phyloP scores from a whole-genome alignment of 345 rosid genomes.

The Capsella bursapastoris region DNA sequence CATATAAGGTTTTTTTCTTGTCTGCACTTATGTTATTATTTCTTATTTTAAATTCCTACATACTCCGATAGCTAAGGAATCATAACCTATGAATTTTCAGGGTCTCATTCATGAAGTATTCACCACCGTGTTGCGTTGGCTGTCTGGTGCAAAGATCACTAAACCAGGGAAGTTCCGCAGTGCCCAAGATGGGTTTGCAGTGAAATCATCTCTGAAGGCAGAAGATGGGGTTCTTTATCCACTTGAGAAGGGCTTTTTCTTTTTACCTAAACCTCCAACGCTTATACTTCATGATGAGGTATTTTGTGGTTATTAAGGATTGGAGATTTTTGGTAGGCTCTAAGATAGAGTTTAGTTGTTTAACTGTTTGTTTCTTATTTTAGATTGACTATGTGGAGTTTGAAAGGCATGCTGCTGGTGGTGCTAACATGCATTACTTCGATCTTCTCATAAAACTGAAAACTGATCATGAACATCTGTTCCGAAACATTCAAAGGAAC shows the following conservation, averaged over 20 bases:
- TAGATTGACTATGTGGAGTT: conserved; percentile 97
- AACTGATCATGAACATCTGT: conserved; percentile 96
- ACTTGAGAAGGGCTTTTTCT: conserved; percentile 97
- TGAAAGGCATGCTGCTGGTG: conserved; percentile 99
- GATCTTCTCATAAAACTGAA: conserved; percentile 91
- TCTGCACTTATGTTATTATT: conserved; percentile 5
- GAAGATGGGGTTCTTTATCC: conserved; percentile 98
- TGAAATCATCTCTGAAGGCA: conserved; percentile 95
- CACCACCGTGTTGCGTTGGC: conserved; percentile 83
- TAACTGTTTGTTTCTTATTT: conserved; percentile 16
- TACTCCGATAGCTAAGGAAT: background rate
- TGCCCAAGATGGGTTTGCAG: conserved; percentile 97
- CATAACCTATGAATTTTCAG: conserved; percentile 44
- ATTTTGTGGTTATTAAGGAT: conserved; percentile 8
- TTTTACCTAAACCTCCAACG: conserved; percentile 97
- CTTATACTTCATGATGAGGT: conserved; percentile 99
- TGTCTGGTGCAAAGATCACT: conserved; percentile 95
- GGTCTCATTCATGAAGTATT: conserved; percentile 96
- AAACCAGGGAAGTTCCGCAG: conserved; percentile 98
- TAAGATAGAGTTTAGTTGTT: conserved; percentile 6
- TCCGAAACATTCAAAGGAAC: conserved; percentile 94
- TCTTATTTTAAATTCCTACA: background rate
- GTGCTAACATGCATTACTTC: conserved; percentile 98
- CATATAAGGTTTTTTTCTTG: conserved; percentile 66
- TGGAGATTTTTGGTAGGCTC: conserved; percentile 5